Evolutionary conservation across 176 grass and related monocot genomes (phyloP), one percentile per base, ranked within the genome.

Genomic region (Carex pumila): DNA sequence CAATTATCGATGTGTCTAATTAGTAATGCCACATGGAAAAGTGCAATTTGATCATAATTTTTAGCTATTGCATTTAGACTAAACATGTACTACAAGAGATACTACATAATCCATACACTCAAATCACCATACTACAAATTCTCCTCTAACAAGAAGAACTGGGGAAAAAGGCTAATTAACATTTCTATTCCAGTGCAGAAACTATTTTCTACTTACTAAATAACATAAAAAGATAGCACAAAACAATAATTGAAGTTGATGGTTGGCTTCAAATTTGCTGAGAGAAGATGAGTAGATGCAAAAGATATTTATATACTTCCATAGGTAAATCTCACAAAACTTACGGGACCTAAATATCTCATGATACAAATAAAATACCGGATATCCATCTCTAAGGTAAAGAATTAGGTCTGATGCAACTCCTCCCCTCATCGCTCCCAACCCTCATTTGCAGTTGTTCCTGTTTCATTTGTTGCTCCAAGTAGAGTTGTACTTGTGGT

Each of bases 371-470:
- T 77, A 77, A 73, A 77, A 32, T 77, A 77, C 50, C 49, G 21
- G 50, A 41, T 12, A 41, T 45, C 34, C 68, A 56, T 56, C 11
- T 53, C 43, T 76, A 72, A 65, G 76, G 81, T 43, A 81, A 82
- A 39, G 84, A 65, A 49, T 49, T 49, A 34, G 83, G 83, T 52
- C 79, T 67, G 13, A 89, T 54, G 39, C 65, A 79, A 54, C 55
- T 75, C 83, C 79, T 83, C n/a, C 79, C 79, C 18, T 89, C 84
- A 13, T 85, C 79, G 17, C 60, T 89, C 45, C 45, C 79, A 31
- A 81, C 55, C 73, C 30, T 76, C 14, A 56, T 79, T 13, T 89
- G 76, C 30, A 68, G 87, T 56, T 52, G 45, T 12, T 29, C 61
- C 71, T 77, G 45, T 21, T 86, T 79, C 22, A 85, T 41, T n/a